Evolutionary conservation across 2,329 filamentous ascomycete species (phyloP).

Genomic region (Curvularia hawaiiensis): DNA sequence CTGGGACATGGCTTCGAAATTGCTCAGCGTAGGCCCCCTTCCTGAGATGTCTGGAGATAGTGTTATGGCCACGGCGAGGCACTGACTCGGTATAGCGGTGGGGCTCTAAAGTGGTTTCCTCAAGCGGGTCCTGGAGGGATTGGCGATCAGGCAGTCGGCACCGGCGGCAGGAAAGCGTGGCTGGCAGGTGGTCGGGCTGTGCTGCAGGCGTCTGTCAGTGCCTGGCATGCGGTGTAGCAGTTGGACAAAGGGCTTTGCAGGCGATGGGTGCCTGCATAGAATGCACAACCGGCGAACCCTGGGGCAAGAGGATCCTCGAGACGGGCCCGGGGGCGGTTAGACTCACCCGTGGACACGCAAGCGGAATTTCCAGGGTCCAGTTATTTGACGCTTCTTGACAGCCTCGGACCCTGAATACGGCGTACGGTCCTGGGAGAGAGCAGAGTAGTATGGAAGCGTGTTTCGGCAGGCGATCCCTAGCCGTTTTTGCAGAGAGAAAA

Average conservation of each 20-base stretch:
- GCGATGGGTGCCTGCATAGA: conserved; percentile 18
- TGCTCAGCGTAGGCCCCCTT: conserved; percentile 8
- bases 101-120: conserved; percentile 18
- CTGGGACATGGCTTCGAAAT: conserved; percentile 36
- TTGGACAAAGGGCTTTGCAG: conserved; percentile 3
- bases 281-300: conserved; percentile 27
- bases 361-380: conserved; percentile 13
- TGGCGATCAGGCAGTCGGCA: conserved; percentile 3
- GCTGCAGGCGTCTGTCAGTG: conserved; percentile 20
- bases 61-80: conserved; percentile 14
- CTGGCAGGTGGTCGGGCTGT: not conserved
- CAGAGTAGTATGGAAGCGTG: not conserved
- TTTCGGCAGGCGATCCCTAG: not conserved
- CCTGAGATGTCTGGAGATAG: conserved; percentile 9
- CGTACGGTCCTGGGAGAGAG: not conserved
- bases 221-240: conserved; percentile 19
- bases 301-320: conserved; percentile 17
- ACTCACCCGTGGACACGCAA: conserved; percentile 22
- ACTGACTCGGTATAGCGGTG: conserved; percentile 24
- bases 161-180: conserved; percentile 4
- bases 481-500: not conserved
- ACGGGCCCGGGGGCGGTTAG: conserved; percentile 15
- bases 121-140: conserved; percentile 3
- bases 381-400: conserved; percentile 6
- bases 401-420: conserved; percentile 7